A percentile compares a stretch with the other conserved stretches of the same genome.
Evolutionary conservation across 2,329 filamentous ascomycete species (phyloP).

Genomic region (Sporothrix globosa): DNA sequence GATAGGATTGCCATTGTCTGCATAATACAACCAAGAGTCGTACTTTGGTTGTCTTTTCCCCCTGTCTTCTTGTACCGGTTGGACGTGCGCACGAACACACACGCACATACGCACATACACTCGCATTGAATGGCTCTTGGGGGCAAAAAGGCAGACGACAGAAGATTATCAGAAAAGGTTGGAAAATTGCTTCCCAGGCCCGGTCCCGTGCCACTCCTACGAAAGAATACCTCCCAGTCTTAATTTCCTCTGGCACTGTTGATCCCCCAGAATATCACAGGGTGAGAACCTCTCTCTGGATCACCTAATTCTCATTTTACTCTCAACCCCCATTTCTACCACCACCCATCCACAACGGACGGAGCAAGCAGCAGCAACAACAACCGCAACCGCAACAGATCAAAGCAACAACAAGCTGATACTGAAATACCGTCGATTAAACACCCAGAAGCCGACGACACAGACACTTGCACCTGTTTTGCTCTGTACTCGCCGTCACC

Average conservation of each 20-base stretch:
- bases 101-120: slow-evolving; percentile 29
- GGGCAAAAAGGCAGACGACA: slow-evolving; percentile 9
- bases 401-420: not conserved
- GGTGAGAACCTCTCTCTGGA: slow-evolving; percentile 28
- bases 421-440: not conserved
- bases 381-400: not conserved
- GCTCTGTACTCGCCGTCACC: not conserved
- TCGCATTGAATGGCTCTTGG: not conserved
- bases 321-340: slow-evolving; percentile 12
- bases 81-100: slow-evolving; percentile 26
- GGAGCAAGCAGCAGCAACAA: slow-evolving; percentile 22
- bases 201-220: slow-evolving; percentile 15
- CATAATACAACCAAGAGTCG: slow-evolving; percentile 5
- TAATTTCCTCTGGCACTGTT: slow-evolving; percentile 21
- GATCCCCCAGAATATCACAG: slow-evolving; percentile 33
- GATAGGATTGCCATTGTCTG: slow-evolving; percentile 7
- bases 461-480: not conserved
- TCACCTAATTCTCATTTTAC: slow-evolving; percentile 17
- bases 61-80: not conserved
- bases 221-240: slow-evolving; percentile 19
- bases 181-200: not conserved
- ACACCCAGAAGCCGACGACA: slow-evolving; percentile 14
- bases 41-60: not conserved
- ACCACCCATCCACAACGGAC: slow-evolving; percentile 13
- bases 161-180: slow-evolving; percentile 22